These are phyloP conservation scores for Aspergillus proliferans DNA, from an alignment of 2,329 filamentous ascomycete genomes.

Conservation along the genomic window DNA sequence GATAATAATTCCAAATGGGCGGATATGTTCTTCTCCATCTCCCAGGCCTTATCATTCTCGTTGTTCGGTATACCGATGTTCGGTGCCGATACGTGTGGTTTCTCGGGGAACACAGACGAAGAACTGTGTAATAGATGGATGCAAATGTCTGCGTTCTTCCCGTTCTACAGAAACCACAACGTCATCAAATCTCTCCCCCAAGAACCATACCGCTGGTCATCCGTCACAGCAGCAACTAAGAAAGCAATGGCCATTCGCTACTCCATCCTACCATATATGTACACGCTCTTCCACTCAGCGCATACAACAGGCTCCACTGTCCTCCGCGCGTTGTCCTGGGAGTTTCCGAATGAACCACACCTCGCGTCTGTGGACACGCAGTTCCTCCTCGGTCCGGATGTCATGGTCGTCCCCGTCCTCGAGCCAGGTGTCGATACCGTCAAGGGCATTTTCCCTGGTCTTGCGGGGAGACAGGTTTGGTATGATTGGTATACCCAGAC, in stretches of 20 bases:
- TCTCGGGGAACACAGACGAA: constrained; percentile 59
- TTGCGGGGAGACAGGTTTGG: constrained; percentile 56
- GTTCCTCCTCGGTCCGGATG: constrained; percentile 61
- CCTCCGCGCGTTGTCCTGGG: constrained; percentile 68
- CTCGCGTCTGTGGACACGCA: constrained; percentile 63
- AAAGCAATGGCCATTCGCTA: constrained; percentile 66
- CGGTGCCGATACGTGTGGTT: constrained; percentile 64
- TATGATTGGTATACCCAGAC: constrained; percentile 75
- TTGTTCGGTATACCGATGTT: constrained; percentile 75
- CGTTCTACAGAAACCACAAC: constrained; percentile 75
- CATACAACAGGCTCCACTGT: constrained; percentile 62
- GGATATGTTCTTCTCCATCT: constrained; percentile 70
- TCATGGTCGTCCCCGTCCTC: constrained; percentile 64
- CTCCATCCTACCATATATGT: constrained; percentile 65
- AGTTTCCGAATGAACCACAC: constrained; percentile 65
- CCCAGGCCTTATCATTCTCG: constrained; percentile 68
- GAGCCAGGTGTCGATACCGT: constrained; percentile 56
- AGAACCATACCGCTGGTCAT: constrained; percentile 65
- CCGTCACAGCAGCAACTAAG: constrained; percentile 59
- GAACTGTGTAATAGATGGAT: constrained; percentile 71
- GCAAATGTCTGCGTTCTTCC: constrained; percentile 67
- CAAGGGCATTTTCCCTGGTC: constrained; percentile 63
- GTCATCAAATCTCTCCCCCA: constrained; percentile 54
- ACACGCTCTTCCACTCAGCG: constrained; percentile 64
- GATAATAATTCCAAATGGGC: constrained; percentile 67